A percentile compares a stretch with the other conserved stretches of the same genome.
Conservation (phyloP, 805 yeast genomes). For the Kodamaea restingae region DNA sequence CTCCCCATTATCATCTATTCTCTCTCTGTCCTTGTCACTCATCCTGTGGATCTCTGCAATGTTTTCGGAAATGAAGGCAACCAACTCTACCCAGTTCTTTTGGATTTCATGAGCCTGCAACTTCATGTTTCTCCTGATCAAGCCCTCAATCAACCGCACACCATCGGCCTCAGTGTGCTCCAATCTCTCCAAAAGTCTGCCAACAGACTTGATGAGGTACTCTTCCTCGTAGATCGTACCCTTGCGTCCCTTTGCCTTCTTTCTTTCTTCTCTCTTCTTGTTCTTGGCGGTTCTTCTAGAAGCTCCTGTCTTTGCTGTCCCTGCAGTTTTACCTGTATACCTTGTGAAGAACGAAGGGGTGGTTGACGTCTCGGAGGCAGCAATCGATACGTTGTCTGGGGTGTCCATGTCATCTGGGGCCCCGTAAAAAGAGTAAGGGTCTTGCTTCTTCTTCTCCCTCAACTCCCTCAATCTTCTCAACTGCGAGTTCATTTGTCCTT, state of each 20-base stretch:
- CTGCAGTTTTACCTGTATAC: slow-evolving; percentile 93
- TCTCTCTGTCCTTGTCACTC: slow-evolving; percentile 81
- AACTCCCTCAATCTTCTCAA: slow-evolving; percentile 78
- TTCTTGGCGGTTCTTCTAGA: slow-evolving; percentile 90
- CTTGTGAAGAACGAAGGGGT: slow-evolving; percentile 91
- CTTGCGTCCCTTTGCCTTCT: slow-evolving; percentile 94
- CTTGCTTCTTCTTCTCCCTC: slow-evolving; percentile 74
- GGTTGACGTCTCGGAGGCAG: slow-evolving; percentile 90
- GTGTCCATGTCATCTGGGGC: slow-evolving; percentile 56
- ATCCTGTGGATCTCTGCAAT: slow-evolving; percentile 73
- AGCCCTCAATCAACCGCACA: slow-evolving; percentile 63
- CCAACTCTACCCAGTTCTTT: slow-evolving; percentile 55
- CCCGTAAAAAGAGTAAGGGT: slow-evolving; percentile 85
- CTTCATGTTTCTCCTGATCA: slow-evolving; percentile 65
- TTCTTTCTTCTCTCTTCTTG: slow-evolving; percentile 90
- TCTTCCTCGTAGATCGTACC: slow-evolving; percentile 98
- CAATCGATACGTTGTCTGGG: slow-evolving; percentile 91
- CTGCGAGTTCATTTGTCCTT: slow-evolving; percentile 79
- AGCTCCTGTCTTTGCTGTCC: slow-evolving; percentile 96
- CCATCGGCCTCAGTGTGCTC: slow-evolving; percentile 75
- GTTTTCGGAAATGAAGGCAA: slow-evolving; percentile 53
- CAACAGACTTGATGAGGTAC: slow-evolving; percentile 81
- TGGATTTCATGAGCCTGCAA: slow-evolving; percentile 84
- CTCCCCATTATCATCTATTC: slow-evolving; percentile 85
- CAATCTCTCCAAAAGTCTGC: slow-evolving; percentile 81